Conservation (phyloP, 306 rosid genomes). For the Cucurbita moschata region DNA sequence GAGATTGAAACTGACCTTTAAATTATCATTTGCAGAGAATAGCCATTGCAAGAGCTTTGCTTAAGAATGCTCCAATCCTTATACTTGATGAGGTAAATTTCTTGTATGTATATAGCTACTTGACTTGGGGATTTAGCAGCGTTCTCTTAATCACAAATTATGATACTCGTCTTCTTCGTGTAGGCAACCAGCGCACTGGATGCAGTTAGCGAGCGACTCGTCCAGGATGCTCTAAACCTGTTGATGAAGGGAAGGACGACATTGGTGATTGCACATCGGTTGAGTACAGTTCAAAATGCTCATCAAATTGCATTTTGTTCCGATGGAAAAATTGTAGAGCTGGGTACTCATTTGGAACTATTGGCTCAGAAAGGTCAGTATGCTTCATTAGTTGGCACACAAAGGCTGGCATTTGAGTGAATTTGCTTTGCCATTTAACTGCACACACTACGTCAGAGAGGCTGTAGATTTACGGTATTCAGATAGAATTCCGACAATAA, state of each 20-base stretch:
- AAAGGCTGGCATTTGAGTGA: constrained; percentile 89
- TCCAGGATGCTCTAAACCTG: constrained; percentile 69
- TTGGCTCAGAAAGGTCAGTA: constrained; percentile 70
- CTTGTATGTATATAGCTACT: no score
- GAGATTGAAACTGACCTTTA: constrained; percentile 10
- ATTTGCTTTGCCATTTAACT: background rate
- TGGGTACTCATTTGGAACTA: constrained; percentile 66
- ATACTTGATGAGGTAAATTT: constrained; percentile 73
- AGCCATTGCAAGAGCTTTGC: constrained; percentile 83
- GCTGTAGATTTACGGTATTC: background rate
- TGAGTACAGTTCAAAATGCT: constrained; percentile 88
- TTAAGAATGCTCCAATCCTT: constrained; percentile 76
- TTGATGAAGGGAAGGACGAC: constrained; percentile 86
- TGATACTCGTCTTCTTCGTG: background rate
- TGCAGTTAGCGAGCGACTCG: constrained; percentile 75
- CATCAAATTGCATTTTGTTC: constrained; percentile 74
- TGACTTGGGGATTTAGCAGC: no score
- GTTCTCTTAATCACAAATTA: no score
- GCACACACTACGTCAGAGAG: background rate
- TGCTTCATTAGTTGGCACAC: constrained; percentile 71
- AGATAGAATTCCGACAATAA: background rate
- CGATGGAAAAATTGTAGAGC: constrained; percentile 53
- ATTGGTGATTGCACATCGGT: constrained; percentile 77
- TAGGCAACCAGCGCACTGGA: constrained; percentile 95
- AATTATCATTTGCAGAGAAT: constrained; percentile 51